Evolutionary conservation across 805 yeast species (phyloP).

Genomic region (Barnettozyma siamensis): DNA sequence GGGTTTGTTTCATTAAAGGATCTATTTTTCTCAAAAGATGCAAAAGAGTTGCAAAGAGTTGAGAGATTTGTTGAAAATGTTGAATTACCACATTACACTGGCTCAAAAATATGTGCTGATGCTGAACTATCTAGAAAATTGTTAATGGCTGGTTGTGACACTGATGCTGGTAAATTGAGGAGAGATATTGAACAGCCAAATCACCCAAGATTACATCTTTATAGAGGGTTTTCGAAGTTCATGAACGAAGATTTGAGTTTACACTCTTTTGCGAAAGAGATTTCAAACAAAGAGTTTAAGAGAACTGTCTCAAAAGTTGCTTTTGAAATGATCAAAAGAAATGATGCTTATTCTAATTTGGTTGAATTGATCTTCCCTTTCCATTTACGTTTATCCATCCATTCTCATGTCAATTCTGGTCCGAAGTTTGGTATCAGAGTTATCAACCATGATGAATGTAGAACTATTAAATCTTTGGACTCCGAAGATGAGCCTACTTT

Average conservation of each 20-base stretch:
- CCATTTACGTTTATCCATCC: conserved; percentile 54
- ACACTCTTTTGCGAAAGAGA: conserved; percentile 32
- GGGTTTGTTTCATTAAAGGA: conserved; percentile 39
- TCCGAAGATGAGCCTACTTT: conserved; percentile 35
- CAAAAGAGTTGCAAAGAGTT: conserved; percentile 22
- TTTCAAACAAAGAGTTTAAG: conserved; percentile 41
- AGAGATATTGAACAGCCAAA: conserved; percentile 51
- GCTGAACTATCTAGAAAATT: conserved; percentile 36
- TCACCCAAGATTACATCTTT: conserved; percentile 48
- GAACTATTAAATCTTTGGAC: conserved; percentile 39
- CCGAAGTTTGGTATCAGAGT: conserved; percentile 55
- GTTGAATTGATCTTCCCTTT: conserved; percentile 56
- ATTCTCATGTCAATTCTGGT: conserved; percentile 53
- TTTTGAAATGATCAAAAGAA: conserved; percentile 59
- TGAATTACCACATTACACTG: conserved; percentile 32
- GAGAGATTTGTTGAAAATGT: conserved; percentile 28
- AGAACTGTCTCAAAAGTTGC: conserved; percentile 48
- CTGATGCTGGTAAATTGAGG: conserved; percentile 59
- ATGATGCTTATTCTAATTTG: conserved; percentile 59
- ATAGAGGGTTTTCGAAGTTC: conserved; percentile 53
- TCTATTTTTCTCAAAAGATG: conserved; percentile 28
- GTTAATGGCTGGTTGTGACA: conserved; percentile 40
- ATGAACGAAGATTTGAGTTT: conserved; percentile 52
- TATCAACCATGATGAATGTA: conserved; percentile 39
- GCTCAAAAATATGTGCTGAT: conserved; percentile 31